Percentiles rank a stretch among this genome's conserved stretches.
phyloP scores from a whole-genome alignment of 2,329 filamentous ascomycete genomes.

The Thielaviopsis populi region DNA sequence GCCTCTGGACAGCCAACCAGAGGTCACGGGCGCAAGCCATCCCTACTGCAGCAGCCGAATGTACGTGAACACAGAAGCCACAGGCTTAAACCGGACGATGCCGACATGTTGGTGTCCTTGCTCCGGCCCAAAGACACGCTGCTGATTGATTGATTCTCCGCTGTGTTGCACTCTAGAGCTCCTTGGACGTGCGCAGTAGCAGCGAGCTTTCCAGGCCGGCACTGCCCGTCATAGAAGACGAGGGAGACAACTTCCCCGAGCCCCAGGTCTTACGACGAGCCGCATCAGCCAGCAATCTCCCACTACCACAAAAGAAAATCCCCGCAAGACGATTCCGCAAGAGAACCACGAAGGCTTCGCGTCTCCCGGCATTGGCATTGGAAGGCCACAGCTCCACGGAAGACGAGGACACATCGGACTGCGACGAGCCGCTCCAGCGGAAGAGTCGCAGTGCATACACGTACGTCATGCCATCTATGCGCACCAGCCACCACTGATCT shows the following conservation, averaged over 20 bases:
- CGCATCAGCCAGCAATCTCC: constrained; percentile 36
- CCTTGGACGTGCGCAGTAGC: constrained; percentile 4
- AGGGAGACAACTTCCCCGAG: constrained; percentile 46
- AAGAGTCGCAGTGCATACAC: constrained; percentile 22
- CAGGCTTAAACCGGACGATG: background rate
- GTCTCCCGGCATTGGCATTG: constrained; percentile 12
- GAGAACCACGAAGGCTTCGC: constrained; percentile 11
- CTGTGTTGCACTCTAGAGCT: constrained; percentile 4
- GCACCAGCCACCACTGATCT: background rate
- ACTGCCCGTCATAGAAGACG: constrained; percentile 24
- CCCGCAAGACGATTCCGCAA: background rate
- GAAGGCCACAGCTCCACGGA: constrained; percentile 10
- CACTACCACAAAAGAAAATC: background rate
- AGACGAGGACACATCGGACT: constrained; percentile 28
- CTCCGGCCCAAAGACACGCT: background rate
- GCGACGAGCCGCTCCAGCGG: constrained; percentile 46
- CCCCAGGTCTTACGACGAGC: constrained; percentile 50
- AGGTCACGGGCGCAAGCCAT: constrained; percentile 49
- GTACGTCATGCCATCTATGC: constrained; percentile 31
- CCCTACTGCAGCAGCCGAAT: constrained; percentile 52
- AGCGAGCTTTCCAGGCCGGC: constrained; percentile 9
- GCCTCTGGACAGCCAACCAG: constrained; percentile 19
- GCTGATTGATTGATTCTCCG: background rate
- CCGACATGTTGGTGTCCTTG: background rate
- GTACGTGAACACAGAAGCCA: constrained; percentile 29